phyloP scores from a whole-genome alignment of 768 basidiomycete species.

The Mycena sanguinolenta region DNA sequence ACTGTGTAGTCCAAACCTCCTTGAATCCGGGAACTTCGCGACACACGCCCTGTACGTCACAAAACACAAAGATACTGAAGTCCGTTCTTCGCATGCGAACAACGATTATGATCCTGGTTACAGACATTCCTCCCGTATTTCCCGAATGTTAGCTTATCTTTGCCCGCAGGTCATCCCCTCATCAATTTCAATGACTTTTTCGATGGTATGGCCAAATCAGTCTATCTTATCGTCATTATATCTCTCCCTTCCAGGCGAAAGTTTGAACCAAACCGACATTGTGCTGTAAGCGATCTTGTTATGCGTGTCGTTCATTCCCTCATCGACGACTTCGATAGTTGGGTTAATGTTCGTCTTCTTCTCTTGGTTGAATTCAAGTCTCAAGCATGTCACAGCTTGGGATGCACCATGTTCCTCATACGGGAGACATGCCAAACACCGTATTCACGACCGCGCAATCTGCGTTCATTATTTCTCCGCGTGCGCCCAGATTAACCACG shows the following conservation, averaged over 20 bases:
- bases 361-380: background rate
- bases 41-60: conserved; percentile 64
- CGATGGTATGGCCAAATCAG: conserved; percentile 48
- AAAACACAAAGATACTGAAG: conserved; percentile 64
- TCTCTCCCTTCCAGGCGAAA: conserved; percentile 20
- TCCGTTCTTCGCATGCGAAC: conserved; percentile 58
- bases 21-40: conserved; percentile 69
- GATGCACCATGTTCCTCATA: conserved; percentile 43
- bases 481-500: conserved; percentile 1
- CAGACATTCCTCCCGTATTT: background rate
- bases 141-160: background rate
- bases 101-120: conserved; percentile 64
- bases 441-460: conserved; percentile 41
- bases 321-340: conserved; percentile 55
- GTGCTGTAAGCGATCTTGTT: conserved; percentile 35
- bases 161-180: conserved; percentile 44
- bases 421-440: conserved; percentile 40
- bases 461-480: conserved; percentile 39
- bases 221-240: conserved; percentile 44
- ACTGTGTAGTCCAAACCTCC: conserved; percentile 46
- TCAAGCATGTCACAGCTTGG: conserved; percentile 30
- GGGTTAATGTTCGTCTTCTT: conserved; percentile 53
- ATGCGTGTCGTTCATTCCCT: conserved; percentile 12
- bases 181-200: conserved; percentile 67
- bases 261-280: conserved; percentile 37